Evolutionary conservation across 345 rosid genomes (phyloP), one percentile per base, ranked within the genome.

Genomic region (Eucalyptus polyanthemos): DNA sequence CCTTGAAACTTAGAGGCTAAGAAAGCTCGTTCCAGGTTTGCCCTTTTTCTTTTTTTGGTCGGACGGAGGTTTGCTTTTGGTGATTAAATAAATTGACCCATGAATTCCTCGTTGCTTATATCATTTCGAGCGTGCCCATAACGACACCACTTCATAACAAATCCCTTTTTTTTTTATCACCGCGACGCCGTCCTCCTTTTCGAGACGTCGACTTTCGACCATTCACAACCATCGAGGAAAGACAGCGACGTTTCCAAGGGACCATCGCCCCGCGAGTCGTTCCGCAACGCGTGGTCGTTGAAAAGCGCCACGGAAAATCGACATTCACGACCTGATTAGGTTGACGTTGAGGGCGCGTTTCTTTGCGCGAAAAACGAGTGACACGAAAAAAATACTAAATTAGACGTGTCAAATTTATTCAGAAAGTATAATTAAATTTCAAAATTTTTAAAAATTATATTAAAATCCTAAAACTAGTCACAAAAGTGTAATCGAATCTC

Each of bases 381-480:
- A 9, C 2, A 0, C 62, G 60, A 34, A 4, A 56, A 56, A 21
- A 22, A 56, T 56, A 4, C 6, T 53, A 53, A 53, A 53, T 53
- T 19, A 53, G 4, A 51, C 8, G 4, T 1, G 3, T 51, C 3
- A 17, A 19, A 53, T 53, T 53, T 53, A 53, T 53, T 53, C 8
- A 3, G 0, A 2, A 53, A 8, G 0, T 8, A 53, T 53, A 53
- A 17, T 19, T 53, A 53, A 8, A 7, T 53, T 0, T 17, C 0
- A 19, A 53, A 17, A 0, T 53, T 53, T 53, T 53, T 0, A 7
- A 53, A 53, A 19, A 19, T 53, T 53, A 19, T 19, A 19, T 0
- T 0, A 5, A 53, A 53, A 53, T 19, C 24, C 0, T 53, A 53
- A 53, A 53, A 53, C 1, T 53, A 19, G 0, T 53, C 24, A 17